Evolutionary conservation across 2,329 filamentous ascomycete genomes (phyloP).

Genomic region (Exophiala oligosperma): DNA sequence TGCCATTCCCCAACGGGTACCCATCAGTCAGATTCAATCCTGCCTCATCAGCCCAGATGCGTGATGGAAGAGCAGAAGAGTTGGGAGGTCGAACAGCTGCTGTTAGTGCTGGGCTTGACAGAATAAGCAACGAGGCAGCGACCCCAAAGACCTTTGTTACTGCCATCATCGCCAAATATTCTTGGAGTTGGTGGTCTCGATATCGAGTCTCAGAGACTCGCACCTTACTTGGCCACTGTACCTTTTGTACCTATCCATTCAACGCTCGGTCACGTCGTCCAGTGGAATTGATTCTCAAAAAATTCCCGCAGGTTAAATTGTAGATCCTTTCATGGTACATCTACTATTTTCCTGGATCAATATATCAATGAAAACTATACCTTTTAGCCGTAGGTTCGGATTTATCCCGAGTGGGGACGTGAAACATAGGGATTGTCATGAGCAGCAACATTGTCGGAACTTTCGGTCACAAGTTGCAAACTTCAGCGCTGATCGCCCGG

Average conservation of each 20-base stretch:
- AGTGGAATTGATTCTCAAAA: not conserved
- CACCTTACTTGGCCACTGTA: no score
- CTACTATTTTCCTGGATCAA: not conserved
- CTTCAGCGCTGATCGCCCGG: no score
- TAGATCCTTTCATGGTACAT: not conserved
- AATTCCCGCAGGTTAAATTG: conserved; percentile 3
- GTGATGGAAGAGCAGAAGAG: not conserved
- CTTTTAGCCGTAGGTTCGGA: not conserved
- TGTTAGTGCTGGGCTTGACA: not conserved
- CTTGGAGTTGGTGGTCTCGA: no score
- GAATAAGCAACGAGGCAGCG: not conserved
- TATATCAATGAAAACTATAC: not conserved
- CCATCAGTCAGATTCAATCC: conserved; percentile 1
- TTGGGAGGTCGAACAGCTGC: not conserved
- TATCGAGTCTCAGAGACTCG: no score
- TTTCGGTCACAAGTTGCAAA: no score
- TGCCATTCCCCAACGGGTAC: not conserved
- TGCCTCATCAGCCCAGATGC: not conserved
- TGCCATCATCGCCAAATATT: not conserved
- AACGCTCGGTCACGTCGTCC: not conserved
- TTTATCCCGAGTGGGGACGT: not conserved
- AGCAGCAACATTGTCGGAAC: not conserved
- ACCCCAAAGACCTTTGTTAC: not conserved
- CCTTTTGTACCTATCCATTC: not conserved
- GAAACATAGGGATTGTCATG: not conserved